Evolutionary conservation across 768 basidiomycete genomes (phyloP).

Genomic region (Lyophyllum atratum): DNA sequence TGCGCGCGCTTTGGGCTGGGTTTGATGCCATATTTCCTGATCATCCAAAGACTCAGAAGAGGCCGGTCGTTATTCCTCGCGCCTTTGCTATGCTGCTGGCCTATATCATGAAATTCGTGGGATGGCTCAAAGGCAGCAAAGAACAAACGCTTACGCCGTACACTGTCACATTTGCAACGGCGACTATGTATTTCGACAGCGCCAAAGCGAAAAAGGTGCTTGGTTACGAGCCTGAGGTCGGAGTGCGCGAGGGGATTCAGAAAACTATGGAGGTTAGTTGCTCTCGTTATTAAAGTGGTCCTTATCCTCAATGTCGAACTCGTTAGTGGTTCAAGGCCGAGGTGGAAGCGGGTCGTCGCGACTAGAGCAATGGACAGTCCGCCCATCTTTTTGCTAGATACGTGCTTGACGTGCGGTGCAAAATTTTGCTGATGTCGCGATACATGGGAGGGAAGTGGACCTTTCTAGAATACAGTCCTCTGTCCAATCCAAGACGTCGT

Average conservation of each 20-base stretch:
- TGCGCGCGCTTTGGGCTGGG: background rate
- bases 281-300: background rate
- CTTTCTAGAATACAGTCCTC: no score
- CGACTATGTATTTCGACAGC: background rate
- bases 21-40: background rate
- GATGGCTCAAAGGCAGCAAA: background rate
- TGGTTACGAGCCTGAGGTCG: background rate
- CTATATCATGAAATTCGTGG: background rate
- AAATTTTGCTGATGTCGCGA: no score
- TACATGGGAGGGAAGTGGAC: no score
- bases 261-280: background rate
- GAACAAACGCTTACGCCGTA: background rate
- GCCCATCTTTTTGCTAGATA: background rate
- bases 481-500: no score
- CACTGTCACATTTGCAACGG: background rate
- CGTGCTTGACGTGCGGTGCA: background rate
- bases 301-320: background rate
- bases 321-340: background rate
- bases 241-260: background rate
- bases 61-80: background rate
- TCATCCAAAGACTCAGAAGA: background rate
- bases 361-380: background rate
- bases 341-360: background rate
- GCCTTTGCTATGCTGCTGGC: background rate
- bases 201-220: background rate